phyloP scores from a whole-genome alignment of 208 protist species.

The Acanthamoeba castellanii region DNA sequence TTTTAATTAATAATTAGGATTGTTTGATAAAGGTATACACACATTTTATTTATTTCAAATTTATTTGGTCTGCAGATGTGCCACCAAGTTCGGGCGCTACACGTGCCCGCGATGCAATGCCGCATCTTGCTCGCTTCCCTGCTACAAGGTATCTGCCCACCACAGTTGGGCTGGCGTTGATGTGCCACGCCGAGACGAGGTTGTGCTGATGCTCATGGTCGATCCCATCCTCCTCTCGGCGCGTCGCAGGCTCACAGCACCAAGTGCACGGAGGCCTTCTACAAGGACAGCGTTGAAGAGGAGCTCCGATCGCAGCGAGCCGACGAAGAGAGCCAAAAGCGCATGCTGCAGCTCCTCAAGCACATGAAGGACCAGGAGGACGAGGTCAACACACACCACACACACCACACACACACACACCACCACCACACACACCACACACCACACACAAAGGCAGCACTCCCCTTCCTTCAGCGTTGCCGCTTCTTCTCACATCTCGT shows the following conservation, averaged over 20 bases:
- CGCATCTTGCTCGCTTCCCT: slow-evolving; percentile 3
- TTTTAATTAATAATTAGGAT: not conserved
- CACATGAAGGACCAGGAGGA: slow-evolving; percentile 21
- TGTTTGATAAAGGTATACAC: not conserved
- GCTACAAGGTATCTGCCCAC: slow-evolving; percentile 4
- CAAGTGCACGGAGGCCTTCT: slow-evolving; percentile 52
- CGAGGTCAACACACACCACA: not conserved
- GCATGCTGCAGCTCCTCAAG: not conserved
- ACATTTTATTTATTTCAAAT: not conserved
- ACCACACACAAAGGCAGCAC: too few relatives aligned
- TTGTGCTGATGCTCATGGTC: too few relatives aligned
- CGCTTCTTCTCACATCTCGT: not conserved
- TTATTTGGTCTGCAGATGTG: slow-evolving; percentile 13
- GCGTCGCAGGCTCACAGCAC: not conserved
- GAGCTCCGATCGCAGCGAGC: not conserved
- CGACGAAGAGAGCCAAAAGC: not conserved
- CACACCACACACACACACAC: too few relatives aligned
- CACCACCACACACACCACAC: not conserved
- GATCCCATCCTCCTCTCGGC: too few relatives aligned
- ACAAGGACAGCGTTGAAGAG: slow-evolving; percentile 34
- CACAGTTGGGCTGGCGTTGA: not conserved
- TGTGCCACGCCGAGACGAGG: not conserved
- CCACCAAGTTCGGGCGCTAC: not conserved
- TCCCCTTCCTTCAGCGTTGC: not conserved
- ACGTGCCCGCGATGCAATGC: slow-evolving; percentile 39